Percentiles rank a stretch among this genome's conserved stretches.
Evolutionary conservation across 768 basidiomycete genomes (phyloP).

Genomic region (Leccinum obscurum): DNA sequence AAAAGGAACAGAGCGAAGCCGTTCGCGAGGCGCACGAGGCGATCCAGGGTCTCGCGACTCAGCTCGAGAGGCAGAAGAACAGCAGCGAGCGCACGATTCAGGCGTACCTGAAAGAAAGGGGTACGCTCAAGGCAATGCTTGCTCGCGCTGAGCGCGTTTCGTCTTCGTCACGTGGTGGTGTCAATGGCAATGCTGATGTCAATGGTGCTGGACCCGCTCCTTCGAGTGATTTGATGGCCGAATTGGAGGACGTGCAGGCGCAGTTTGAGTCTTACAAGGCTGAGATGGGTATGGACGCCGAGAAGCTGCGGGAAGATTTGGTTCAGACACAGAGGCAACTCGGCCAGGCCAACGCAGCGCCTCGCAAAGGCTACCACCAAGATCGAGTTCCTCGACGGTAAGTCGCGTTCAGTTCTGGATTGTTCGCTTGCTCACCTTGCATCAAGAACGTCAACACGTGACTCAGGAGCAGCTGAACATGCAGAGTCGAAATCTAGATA

Average conservation of each 20-base stretch:
- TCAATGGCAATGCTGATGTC: constrained; percentile 40
- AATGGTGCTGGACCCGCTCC: constrained; percentile 24
- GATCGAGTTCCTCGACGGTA: constrained; percentile 75
- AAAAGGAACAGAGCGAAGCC: constrained; percentile 75
- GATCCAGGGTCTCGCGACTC: constrained; percentile 73
- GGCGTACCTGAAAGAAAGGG: constrained; percentile 85
- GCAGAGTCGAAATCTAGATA: constrained; percentile 65
- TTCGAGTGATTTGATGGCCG: constrained; percentile 47
- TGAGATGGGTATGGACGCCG: constrained; percentile 80
- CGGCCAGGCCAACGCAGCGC: constrained; percentile 58
- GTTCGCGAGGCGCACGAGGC: constrained; percentile 87
- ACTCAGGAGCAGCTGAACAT: constrained; percentile 66
- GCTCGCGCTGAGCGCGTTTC: constrained; percentile 44
- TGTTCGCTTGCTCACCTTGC: background rate
- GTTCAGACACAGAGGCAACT: constrained; percentile 63
- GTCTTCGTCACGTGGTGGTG: constrained; percentile 14
- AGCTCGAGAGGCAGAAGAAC: constrained; percentile 78
- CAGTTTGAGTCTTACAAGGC: constrained; percentile 80
- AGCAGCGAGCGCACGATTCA: constrained; percentile 69
- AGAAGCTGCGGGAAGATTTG: constrained; percentile 70
- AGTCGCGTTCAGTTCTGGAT: constrained; percentile 21
- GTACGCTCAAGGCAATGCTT: constrained; percentile 78
- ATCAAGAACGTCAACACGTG: constrained; percentile 67
- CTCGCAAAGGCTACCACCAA: constrained; percentile 85
- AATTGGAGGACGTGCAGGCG: constrained; percentile 70